Conservation (phyloP, 805 yeast genomes). For the Monosporozyma solicola region DNA sequence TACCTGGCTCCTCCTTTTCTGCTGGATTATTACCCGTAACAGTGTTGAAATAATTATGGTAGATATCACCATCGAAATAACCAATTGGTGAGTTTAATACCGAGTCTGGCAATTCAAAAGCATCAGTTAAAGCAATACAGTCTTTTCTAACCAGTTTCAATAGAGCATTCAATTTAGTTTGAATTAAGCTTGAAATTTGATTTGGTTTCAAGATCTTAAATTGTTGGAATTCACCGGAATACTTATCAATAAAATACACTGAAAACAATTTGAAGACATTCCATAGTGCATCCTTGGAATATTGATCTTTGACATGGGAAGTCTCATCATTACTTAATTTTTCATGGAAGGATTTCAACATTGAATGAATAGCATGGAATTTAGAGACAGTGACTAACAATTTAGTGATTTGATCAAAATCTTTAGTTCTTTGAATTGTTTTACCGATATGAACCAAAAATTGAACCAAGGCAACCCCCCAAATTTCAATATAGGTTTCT, state of each 20-base stretch:
- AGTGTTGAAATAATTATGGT: conserved; percentile 66
- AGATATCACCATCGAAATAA: conserved; percentile 70
- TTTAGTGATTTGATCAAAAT: conserved; percentile 31
- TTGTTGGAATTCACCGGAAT: conserved; percentile 64
- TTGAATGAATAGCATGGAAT: conserved; percentile 34
- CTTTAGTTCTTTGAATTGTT: conserved; percentile 19
- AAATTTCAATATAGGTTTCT: conserved; percentile 27
- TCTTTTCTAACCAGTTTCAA: conserved; percentile 51
- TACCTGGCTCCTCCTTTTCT: conserved; percentile 43
- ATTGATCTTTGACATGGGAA: conserved; percentile 21
- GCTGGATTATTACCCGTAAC: conserved; percentile 47
- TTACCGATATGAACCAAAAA: conserved; percentile 23
- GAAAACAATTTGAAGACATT: conserved; percentile 56
- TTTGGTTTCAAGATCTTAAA: conserved; percentile 46
- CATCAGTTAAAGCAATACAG: conserved; percentile 72
- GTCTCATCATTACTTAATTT: conserved; percentile 15
- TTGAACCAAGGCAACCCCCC: conserved; percentile 25
- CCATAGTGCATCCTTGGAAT: conserved; percentile 41
- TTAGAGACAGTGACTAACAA: conserved; percentile 33
- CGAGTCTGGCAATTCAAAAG: conserved; percentile 74
- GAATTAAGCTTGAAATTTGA: conserved; percentile 36
- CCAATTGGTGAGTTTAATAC: conserved; percentile 80
- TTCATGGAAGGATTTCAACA: conserved; percentile 26
- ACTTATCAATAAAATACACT: conserved; percentile 55
- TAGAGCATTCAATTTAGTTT: conserved; percentile 37